These are phyloP conservation scores for Sungouiella blattae DNA, from an alignment of 805 yeast species.

Conservation along the genomic window DNA sequence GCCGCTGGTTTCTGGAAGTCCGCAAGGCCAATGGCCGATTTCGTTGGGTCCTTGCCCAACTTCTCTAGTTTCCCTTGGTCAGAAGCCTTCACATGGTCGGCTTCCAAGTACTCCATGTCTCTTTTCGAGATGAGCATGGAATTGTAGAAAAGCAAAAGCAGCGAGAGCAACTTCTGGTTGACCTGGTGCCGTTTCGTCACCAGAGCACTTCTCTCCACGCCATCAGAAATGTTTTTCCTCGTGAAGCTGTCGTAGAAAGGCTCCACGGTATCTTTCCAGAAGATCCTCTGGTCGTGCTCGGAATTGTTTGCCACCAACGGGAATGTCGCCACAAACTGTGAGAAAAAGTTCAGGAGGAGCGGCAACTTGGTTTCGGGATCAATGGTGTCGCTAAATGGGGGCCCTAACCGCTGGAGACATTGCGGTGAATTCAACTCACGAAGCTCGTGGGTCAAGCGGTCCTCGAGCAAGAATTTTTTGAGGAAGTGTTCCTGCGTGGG, in stretches of 20 bases:
- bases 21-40: conserved; percentile 11
- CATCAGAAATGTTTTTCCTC: conserved; percentile 63
- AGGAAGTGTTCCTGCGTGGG: conserved; percentile 82
- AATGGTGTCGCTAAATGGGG: conserved; percentile 58
- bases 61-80: conserved; percentile 37
- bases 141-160: conserved; percentile 66
- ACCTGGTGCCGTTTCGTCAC: conserved; percentile 60
- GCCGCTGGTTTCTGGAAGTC: conserved; percentile 9
- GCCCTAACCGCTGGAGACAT: conserved; percentile 69
- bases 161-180: conserved; percentile 56
- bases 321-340: conserved; percentile 59
- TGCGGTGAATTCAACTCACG: conserved; percentile 53
- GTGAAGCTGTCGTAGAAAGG: conserved; percentile 79
- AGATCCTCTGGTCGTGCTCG: conserved; percentile 44
- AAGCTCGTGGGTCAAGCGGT: conserved; percentile 62
- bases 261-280: conserved; percentile 81
- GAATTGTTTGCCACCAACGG: conserved; percentile 63
- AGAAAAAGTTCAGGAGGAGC: conserved; percentile 61
- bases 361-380: conserved; percentile 49
- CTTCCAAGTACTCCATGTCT: conserved; percentile 46
- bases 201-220: conserved; percentile 72
- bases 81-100: conserved; percentile 32
- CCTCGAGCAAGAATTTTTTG: conserved; percentile 72
- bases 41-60: conserved; percentile 15
- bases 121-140: conserved; percentile 65